Base-by-base conservation (phyloP, 345 rosid species). In the Excoecaria cochinchinensis region DNA sequence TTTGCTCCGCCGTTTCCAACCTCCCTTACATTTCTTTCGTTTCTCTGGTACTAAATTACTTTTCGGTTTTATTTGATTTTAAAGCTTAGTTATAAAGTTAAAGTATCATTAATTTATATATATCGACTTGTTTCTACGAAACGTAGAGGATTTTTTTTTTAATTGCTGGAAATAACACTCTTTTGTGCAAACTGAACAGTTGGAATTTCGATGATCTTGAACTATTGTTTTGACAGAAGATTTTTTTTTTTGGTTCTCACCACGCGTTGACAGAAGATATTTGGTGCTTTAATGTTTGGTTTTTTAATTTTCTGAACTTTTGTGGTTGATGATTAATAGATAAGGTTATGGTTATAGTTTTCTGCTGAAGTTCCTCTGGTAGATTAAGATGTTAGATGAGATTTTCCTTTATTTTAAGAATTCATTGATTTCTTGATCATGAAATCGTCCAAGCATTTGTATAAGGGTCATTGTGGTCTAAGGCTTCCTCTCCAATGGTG, bases 11-110 rank as follows among this genome's bases (percentile, higher is more conserved):
- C 24, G 89, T 92, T 67, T 83, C 99, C n/a, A 81, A 80, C 53
- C 95, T 92, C 81, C 87, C 94, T 72, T 86, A 63, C 89, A 88
- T 94, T 74, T 90, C 93, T 46, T 82, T 91, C 17, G 73, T 89
- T 42, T 76, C 87, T 75, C 78, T 92, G 90, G 97, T 95, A 89
- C 19, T 15, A 2, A 4, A 21, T 4, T 39, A 2, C 36, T 19
- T 46, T 8, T 48, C 9, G 6, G 48, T 5, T 64, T 64, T 3
- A 14, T 4, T 6, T 16, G 22, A 38, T 36, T 38, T 36, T 36
- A 11, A 8, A 63, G 47, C 39, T 36, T 3, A 9, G 19, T 14
- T n/a, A 63, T 63, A 38, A 13, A 10, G 22, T 38, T 10, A 38
- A 5, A 25, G 42, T 31, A 31, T 36, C 46, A 15, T 63, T 38